These are phyloP conservation scores for Kwoniella shivajii DNA, from an alignment of 1,284 basidiomycete genomes.

Conservation along the genomic window DNA sequence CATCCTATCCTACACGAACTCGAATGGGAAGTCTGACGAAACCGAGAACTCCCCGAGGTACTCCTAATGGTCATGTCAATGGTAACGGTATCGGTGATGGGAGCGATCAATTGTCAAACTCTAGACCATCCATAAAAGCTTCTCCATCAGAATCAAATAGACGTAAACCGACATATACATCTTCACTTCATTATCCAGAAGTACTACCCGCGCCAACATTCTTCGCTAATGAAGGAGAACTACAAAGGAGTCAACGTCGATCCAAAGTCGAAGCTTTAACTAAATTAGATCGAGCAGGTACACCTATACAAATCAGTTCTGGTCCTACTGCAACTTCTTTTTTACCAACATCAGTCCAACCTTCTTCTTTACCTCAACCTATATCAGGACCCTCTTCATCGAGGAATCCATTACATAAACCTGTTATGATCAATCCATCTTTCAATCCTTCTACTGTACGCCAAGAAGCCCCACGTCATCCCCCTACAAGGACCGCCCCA, in stretches of 20 bases:
- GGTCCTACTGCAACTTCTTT: slow-evolving; percentile 44
- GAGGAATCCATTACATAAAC: slow-evolving; percentile 41
- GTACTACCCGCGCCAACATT: slow-evolving; percentile 18
- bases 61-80: neutral
- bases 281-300: slow-evolving; percentile 44
- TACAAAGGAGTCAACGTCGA: slow-evolving; percentile 39
- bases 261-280: slow-evolving; percentile 47
- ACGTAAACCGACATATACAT: slow-evolving; percentile 40
- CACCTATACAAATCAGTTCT: slow-evolving; percentile 21
- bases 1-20: neutral
- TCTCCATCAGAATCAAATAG: slow-evolving; percentile 11
- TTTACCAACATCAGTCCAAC: slow-evolving; percentile 30
- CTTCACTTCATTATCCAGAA: slow-evolving; percentile 41
- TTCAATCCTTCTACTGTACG: slow-evolving; percentile 41
- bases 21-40: neutral
- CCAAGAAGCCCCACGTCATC: slow-evolving; percentile 37
- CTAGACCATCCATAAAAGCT: slow-evolving; percentile 2
- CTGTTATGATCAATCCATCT: slow-evolving; percentile 36
- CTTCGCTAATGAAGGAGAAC: slow-evolving; percentile 22
- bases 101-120: too few relatives aligned
- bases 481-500: slow-evolving; percentile 30
- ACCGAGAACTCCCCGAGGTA: neutral
- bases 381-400: slow-evolving; percentile 25
- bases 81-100: too few relatives aligned
- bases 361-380: slow-evolving; percentile 12